phyloP scores from a whole-genome alignment of 78 protist genomes.

The Andalucia godoyi region DNA sequence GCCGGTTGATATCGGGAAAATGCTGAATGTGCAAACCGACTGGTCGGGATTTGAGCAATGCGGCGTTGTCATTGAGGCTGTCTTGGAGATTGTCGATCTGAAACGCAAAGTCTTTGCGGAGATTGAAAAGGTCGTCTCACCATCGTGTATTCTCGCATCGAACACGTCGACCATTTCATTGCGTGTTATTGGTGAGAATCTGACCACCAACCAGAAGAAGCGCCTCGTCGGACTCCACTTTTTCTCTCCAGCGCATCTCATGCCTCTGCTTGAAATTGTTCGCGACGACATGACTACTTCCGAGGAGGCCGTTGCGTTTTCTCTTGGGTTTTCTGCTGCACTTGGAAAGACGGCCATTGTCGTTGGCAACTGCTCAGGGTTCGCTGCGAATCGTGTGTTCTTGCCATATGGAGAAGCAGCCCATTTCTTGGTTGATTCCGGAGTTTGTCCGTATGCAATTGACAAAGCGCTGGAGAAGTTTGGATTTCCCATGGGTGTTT shows the following conservation, averaged over 20 bases:
- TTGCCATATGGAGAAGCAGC: conserved; percentile 6
- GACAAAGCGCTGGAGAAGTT: conserved; percentile 18
- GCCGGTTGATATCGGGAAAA: conserved; percentile 7
- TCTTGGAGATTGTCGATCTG: conserved; percentile 29
- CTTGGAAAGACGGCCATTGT: conserved; percentile 37
- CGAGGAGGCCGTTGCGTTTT: background rate
- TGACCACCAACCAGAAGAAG: conserved; percentile 12
- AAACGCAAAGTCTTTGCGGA: conserved; percentile 36
- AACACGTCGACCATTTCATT: conserved; percentile 44
- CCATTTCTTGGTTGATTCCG: conserved; percentile 19
- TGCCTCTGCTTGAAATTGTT: conserved; percentile 51
- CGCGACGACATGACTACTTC: background rate
- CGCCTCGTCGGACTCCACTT: conserved; percentile 41
- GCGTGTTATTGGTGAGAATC: conserved; percentile 17
- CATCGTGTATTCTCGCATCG: conserved; percentile 24
- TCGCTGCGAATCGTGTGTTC: conserved; percentile 46
- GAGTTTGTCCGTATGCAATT: background rate
- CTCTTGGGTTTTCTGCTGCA: conserved; percentile 9
- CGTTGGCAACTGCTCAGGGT: conserved; percentile 50
- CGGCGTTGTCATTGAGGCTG: conserved; percentile 50
- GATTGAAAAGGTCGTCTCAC: conserved; percentile 22
- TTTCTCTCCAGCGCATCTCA: conserved; percentile 58
- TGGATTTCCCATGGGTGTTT: conserved; percentile 53
- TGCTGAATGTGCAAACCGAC: background rate
- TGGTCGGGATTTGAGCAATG: background rate